Evolutionary conservation across 768 basidiomycete genomes (phyloP).

Genomic region (Auriscalpium microsporum): DNA sequence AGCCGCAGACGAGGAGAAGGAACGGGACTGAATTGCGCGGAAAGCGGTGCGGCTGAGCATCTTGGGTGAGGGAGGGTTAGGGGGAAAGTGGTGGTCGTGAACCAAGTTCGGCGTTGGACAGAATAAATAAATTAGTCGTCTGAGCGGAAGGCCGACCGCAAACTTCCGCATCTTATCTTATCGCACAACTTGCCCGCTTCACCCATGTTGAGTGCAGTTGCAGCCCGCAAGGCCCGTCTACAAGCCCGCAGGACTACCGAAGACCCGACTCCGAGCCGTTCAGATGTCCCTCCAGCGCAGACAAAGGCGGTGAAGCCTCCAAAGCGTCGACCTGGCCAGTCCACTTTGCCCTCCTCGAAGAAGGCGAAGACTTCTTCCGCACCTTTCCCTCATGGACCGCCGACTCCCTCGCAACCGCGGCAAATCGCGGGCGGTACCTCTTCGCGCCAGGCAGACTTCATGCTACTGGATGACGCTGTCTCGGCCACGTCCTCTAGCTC

Average conservation of each 20-base stretch:
- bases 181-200: no score
- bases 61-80: conserved; percentile 12
- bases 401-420: conserved; percentile 3
- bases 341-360: conserved; percentile 17
- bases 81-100: background rate
- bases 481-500: conserved; percentile 10
- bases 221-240: conserved; percentile 56
- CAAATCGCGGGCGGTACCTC: conserved; percentile 22
- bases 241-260: conserved; percentile 22
- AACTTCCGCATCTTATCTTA: no score
- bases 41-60: conserved; percentile 65
- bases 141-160: no score
- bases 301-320: conserved; percentile 22
- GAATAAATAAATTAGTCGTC: no score
- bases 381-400: no score
- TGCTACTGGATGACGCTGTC: conserved; percentile 14
- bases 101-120: background rate
- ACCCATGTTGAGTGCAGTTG: conserved; percentile 62
- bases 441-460: conserved; percentile 17
- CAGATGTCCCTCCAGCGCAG: conserved; percentile 8
- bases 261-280: conserved; percentile 5
- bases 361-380: conserved; percentile 18
- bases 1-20: conserved; percentile 68
- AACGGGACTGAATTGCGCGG: conserved; percentile 52
- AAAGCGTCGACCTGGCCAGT: conserved; percentile 37